Percentiles rank a stretch among this genome's conserved stretches.
Conservation (phyloP, 495 filamentous ascomycete species). For the Neurospora sp. region DNA sequence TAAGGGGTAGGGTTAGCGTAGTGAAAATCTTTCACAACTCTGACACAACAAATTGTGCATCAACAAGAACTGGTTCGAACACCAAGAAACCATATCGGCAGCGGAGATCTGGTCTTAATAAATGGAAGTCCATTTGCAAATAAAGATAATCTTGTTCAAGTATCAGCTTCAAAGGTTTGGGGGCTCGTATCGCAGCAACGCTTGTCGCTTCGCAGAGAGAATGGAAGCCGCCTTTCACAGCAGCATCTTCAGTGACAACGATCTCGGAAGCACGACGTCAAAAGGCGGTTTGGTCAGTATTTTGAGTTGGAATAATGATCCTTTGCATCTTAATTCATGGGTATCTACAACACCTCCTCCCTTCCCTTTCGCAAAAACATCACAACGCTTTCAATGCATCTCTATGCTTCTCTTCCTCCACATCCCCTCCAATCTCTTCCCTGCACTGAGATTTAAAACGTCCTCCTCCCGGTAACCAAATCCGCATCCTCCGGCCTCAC, state of each 20-base stretch:
- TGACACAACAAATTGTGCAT: background rate
- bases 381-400: background rate
- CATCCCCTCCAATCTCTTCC: background rate
- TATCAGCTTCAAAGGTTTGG: too few species aligned
- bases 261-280: too few species aligned
- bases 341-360: background rate
- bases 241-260: too few species aligned
- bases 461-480: slow-evolving; percentile 18
- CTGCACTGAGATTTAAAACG: background rate
- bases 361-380: background rate
- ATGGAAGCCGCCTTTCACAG: too few species aligned
- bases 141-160: too few species aligned
- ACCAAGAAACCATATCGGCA: too few species aligned
- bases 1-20: background rate
- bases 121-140: too few species aligned
- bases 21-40: background rate
- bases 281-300: too few species aligned
- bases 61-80: background rate
- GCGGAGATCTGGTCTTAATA: too few species aligned
- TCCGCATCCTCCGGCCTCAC: slow-evolving; percentile 22
- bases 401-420: background rate
- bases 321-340: background rate
- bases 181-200: too few species aligned
- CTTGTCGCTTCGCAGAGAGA: too few species aligned
- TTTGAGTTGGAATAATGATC: background rate